Conservation (phyloP, 2,329 filamentous ascomycete genomes). For the Verticillium nubilum region DNA sequence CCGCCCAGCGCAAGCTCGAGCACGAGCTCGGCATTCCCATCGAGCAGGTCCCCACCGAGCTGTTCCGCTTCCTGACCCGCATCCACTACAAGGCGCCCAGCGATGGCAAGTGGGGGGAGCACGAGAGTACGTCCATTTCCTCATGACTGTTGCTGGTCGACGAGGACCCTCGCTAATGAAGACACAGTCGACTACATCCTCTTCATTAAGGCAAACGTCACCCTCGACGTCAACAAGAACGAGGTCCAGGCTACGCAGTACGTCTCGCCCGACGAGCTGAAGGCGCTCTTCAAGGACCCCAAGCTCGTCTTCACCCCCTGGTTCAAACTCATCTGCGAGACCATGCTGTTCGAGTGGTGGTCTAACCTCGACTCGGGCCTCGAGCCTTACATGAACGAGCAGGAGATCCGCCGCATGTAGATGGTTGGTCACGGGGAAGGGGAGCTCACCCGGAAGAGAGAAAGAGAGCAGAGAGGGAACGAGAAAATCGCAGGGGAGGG, state of each 20-base stretch:
- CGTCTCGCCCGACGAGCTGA: slow-evolving; percentile 76
- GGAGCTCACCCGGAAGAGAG: too few species aligned
- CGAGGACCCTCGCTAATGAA: slow-evolving; percentile 9
- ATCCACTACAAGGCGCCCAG: slow-evolving; percentile 98
- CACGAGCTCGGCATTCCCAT: slow-evolving; percentile 92
- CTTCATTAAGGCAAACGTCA: slow-evolving; percentile 92
- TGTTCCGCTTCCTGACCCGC: slow-evolving; percentile 89
- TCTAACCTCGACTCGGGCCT: slow-evolving; percentile 73
- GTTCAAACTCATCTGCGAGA: slow-evolving; percentile 99
- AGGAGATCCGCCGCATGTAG: slow-evolving; percentile 79
- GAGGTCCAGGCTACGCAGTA: slow-evolving; percentile 84
- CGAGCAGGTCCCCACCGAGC: slow-evolving; percentile 81
- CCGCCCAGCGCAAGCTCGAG: slow-evolving; percentile 86
- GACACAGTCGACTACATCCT: slow-evolving; percentile 89
- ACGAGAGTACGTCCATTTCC: slow-evolving; percentile 72
- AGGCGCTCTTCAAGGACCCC: slow-evolving; percentile 77
- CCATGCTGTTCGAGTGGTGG: slow-evolving; percentile 99
- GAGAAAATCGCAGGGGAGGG: neutral
- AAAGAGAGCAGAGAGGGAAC: neutral
- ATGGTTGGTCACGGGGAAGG: neutral
- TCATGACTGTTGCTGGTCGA: too few species aligned
- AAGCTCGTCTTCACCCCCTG: slow-evolving; percentile 87
- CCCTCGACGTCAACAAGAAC: slow-evolving; percentile 76
- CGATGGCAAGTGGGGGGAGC: slow-evolving; percentile 97
- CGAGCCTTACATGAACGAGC: slow-evolving; percentile 81